A percentile compares a stretch with the other conserved stretches of the same genome.
These are phyloP conservation scores for Iris macrosiphon DNA, from an alignment of 106 monocot genomes.

Conservation along the genomic window DNA sequence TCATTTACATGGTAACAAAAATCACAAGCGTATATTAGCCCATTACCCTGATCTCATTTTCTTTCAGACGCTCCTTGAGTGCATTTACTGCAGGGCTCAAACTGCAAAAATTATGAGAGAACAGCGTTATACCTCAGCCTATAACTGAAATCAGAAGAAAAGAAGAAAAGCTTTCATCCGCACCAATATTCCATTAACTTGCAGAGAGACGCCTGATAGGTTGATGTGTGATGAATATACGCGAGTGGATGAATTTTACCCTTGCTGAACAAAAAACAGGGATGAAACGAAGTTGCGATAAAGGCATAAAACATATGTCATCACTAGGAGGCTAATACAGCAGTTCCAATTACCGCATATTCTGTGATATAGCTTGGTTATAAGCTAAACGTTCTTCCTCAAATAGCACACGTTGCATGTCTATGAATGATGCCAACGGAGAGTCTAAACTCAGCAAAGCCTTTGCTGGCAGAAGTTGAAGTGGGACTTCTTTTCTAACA, in stretches of 20 bases:
- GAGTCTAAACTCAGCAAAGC: slow-evolving; percentile 44
- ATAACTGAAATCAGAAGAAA: background rate
- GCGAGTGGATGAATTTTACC: slow-evolving; percentile 87
- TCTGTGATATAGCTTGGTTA: slow-evolving; percentile 42
- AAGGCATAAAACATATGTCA: background rate
- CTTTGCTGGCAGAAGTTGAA: slow-evolving; percentile 55
- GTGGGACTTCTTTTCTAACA: slow-evolving; percentile 74
- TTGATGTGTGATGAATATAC: slow-evolving; percentile 85
- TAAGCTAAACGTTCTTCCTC: slow-evolving; percentile 62
- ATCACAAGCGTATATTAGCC: background rate
- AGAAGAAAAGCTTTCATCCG: background rate
- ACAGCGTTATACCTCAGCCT: background rate
- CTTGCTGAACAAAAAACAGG: slow-evolving; percentile 46
- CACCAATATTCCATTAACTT: slow-evolving; percentile 95
- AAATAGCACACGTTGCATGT: slow-evolving; percentile 72
- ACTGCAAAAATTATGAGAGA: slow-evolving; percentile 25
- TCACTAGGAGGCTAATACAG: background rate
- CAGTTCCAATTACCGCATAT: slow-evolving; percentile 36
- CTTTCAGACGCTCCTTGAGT: slow-evolving; percentile 62
- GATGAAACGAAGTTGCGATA: background rate
- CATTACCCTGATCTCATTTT: slow-evolving; percentile 79
- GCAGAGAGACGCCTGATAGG: slow-evolving; percentile 93
- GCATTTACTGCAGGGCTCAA: slow-evolving; percentile 72
- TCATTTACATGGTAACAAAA: background rate
- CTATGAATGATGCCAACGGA: slow-evolving; percentile 52